Conservation (phyloP, 345 rosid species). For the Gossypium australe region DNA sequence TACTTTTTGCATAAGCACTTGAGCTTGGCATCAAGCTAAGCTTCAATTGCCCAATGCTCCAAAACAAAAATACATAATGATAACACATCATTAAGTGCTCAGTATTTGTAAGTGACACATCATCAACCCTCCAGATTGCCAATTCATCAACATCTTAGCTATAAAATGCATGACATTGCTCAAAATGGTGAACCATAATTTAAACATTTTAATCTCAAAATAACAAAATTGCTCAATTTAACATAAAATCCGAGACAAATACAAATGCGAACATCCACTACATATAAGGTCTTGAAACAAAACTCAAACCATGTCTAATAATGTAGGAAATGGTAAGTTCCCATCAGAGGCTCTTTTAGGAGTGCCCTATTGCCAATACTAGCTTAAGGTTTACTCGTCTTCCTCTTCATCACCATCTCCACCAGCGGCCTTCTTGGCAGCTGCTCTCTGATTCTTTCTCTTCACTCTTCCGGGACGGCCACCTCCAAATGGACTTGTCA, state of each 20-base stretch:
- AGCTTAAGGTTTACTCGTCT: neutral
- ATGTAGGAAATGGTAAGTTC: neutral
- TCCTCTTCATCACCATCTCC: constrained; percentile 18
- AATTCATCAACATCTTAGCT: too few species aligned
- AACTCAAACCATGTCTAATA: neutral
- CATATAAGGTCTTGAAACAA: constrained; percentile 1
- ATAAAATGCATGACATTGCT: neutral
- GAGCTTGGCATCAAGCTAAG: too few species aligned
- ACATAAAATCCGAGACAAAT: neutral
- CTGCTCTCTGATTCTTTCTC: constrained; percentile 34
- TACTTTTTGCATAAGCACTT: neutral
- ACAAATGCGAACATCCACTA: constrained; percentile 7
- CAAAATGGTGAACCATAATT: neutral
- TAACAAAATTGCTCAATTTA: neutral
- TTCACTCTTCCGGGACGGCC: constrained; percentile 44
- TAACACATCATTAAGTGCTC: too few species aligned
- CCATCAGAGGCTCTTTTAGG: neutral
- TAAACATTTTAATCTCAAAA: neutral
- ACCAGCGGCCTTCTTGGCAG: constrained; percentile 30
- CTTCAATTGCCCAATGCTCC: too few species aligned
- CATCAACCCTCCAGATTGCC: too few species aligned
- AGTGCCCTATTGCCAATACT: neutral
- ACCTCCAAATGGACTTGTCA: constrained; percentile 41
- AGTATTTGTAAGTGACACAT: too few species aligned
- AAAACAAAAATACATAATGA: too few species aligned